Conservation (phyloP, 257 asterid genomes). For the Solanum pennellii region DNA sequence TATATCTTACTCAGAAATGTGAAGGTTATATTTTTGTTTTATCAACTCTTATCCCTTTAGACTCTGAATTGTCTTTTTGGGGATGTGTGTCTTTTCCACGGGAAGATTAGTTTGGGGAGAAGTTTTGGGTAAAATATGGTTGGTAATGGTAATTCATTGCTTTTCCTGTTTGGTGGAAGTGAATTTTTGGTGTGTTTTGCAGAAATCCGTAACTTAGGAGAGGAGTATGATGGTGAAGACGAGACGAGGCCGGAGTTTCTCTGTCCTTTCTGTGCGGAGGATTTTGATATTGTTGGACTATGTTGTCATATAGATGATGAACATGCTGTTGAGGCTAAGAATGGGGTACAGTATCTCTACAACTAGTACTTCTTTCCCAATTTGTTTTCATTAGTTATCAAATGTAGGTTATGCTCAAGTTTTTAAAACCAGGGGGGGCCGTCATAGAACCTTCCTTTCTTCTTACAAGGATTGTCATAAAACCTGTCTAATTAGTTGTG, state of each 20-base stretch:
- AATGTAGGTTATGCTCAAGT: not conserved
- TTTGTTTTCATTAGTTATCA: not conserved
- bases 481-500: not conserved
- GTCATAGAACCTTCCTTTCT: not conserved
- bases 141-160: not conserved
- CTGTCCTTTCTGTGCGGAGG: constrained; percentile 85
- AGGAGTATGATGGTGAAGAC: constrained; percentile 52
- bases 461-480: not conserved
- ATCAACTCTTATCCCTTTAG: not conserved
- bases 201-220: constrained; percentile 45
- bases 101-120: not conserved
- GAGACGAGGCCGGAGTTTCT: constrained; percentile 55
- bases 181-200: constrained; percentile 3
- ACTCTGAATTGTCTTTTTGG: not conserved
- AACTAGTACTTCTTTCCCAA: not conserved
- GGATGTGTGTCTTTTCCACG: not conserved
- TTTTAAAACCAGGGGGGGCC: not conserved
- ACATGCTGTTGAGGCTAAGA: constrained; percentile 67
- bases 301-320: constrained; percentile 91
- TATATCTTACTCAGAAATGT: not conserved
- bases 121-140: not conserved
- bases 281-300: constrained; percentile 74
- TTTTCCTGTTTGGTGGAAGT: not conserved
- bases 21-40: not conserved
- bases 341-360: constrained; percentile 44